These are phyloP conservation scores for Huntiella savannae DNA, from an alignment of 2,329 filamentous ascomycete species.

Conservation along the genomic window DNA sequence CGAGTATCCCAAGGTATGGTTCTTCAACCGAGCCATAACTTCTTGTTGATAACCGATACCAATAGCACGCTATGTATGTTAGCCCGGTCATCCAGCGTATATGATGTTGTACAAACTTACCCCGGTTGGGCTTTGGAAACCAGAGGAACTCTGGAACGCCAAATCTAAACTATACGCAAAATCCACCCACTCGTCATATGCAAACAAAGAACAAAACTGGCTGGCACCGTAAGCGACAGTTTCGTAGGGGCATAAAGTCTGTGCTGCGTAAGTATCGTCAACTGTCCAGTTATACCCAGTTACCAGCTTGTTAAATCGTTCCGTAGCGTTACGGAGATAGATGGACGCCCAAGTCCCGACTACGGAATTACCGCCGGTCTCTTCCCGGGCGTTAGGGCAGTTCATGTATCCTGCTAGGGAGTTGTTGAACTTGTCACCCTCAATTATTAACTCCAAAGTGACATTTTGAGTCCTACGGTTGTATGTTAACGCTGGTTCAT, in stretches of 20 bases:
- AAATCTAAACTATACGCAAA: constrained; percentile 57
- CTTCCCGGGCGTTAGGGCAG: constrained; percentile 41
- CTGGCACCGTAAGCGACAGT: constrained; percentile 60
- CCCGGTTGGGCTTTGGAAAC: constrained; percentile 45
- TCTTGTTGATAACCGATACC: constrained; percentile 59
- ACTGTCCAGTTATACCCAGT: constrained; percentile 43
- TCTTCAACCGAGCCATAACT: constrained; percentile 48
- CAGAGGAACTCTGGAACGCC: constrained; percentile 39
- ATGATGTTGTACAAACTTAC: constrained; percentile 18
- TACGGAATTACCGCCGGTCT: constrained; percentile 33
- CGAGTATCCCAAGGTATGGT: constrained; percentile 42
- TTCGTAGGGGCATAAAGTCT: constrained; percentile 60
- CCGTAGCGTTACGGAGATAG: constrained; percentile 48
- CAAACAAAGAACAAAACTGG: constrained; percentile 56
- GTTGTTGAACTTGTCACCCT: constrained; percentile 45
- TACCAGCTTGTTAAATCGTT: constrained; percentile 36
- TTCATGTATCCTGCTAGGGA: constrained; percentile 47
- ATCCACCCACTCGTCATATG: constrained; percentile 52
- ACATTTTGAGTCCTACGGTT: constrained; percentile 41
- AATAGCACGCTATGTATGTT: constrained; percentile 34
- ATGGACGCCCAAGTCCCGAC: constrained; percentile 38
- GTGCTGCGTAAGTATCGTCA: constrained; percentile 44
- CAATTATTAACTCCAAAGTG: constrained; percentile 54
- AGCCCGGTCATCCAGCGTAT: not conserved
- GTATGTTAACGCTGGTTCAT: not conserved